phyloP scores from a whole-genome alignment of 2,329 filamentous ascomycete species.

The Colletotrichum sp. region DNA sequence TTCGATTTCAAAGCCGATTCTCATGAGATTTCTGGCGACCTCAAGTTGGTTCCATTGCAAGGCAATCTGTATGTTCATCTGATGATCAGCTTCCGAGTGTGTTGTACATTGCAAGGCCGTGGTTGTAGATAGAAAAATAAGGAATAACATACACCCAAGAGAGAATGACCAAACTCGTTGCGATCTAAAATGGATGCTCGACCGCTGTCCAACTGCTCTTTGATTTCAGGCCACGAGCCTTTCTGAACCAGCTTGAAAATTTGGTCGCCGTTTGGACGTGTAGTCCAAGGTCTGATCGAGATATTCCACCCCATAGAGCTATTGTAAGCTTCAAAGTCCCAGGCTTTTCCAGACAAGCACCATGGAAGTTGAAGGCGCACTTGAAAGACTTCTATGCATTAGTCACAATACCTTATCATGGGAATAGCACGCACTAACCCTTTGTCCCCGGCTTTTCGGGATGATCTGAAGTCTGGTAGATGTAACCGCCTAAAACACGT shows the following conservation, averaged over 20 bases:
- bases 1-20: rapidly evolving
- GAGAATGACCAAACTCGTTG: not conserved
- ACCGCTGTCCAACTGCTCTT: rapidly evolving
- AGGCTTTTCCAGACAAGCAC: not conserved
- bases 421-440: not conserved
- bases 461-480: not conserved
- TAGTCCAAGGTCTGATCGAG: not conserved
- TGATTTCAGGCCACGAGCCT: not conserved
- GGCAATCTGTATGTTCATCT: not conserved
- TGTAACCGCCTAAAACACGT: rapidly evolving
- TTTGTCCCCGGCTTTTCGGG: rapidly evolving
- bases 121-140: too few relatives aligned
- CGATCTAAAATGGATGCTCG: not conserved
- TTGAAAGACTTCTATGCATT: not conserved
- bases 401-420: rapidly evolving
- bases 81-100: not conserved
- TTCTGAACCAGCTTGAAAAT: not conserved
- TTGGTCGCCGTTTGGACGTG: rapidly evolving
- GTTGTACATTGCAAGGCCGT: rapidly evolving
- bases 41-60: rapidly evolving
- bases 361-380: not conserved
- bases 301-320: not conserved
- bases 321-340: not conserved
- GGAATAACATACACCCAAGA: too few relatives aligned
- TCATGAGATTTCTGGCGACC: not conserved